Percentiles rank a stretch among this genome's conserved stretches.
Conservation (phyloP, 768 basidiomycete species). For the Plicaturopsis crispa region DNA sequence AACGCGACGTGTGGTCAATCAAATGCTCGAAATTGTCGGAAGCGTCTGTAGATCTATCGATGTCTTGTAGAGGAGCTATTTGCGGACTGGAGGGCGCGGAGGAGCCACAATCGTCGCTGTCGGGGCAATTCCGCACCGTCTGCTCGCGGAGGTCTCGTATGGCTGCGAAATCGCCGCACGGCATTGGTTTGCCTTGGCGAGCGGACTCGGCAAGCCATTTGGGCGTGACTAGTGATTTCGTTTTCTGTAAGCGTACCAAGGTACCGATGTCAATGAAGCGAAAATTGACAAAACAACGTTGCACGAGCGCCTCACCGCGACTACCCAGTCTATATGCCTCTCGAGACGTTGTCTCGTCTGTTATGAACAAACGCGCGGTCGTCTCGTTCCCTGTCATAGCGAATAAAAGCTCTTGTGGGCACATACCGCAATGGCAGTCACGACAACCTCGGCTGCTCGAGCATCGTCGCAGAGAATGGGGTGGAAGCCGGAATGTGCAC, state of each 20-base stretch:
- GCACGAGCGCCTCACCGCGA: slow-evolving; percentile 43
- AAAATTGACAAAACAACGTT: slow-evolving; percentile 1
- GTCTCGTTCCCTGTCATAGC: too few relatives aligned
- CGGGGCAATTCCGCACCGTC: slow-evolving; percentile 36
- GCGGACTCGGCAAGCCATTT: slow-evolving; percentile 64
- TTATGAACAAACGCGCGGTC: too few relatives aligned
- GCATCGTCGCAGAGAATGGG: slow-evolving; percentile 30
- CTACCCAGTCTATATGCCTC: slow-evolving; percentile 57
- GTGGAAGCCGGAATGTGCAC: background rate
- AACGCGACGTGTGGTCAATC: slow-evolving; percentile 28
- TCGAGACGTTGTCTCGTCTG: slow-evolving; percentile 62
- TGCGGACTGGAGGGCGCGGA: slow-evolving; percentile 4
- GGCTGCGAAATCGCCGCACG: slow-evolving; percentile 52
- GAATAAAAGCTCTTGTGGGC: too few relatives aligned
- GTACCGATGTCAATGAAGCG: slow-evolving; percentile 3
- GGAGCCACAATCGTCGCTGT: slow-evolving; percentile 19
- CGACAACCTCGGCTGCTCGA: slow-evolving; percentile 51
- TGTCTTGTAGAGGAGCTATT: slow-evolving; percentile 15
- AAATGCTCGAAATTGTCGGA: slow-evolving; percentile 10
- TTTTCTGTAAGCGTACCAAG: slow-evolving; percentile 31
- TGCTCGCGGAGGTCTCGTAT: slow-evolving; percentile 41
- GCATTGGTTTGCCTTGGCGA: slow-evolving; percentile 30
- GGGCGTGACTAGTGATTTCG: slow-evolving; percentile 62
- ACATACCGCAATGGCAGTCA: slow-evolving; percentile 68
- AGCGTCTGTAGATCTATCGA: slow-evolving; percentile 2